Evolutionary conservation across 2,329 filamentous ascomycete genomes (phyloP).

Genomic region (Elsinoe ampelina): DNA sequence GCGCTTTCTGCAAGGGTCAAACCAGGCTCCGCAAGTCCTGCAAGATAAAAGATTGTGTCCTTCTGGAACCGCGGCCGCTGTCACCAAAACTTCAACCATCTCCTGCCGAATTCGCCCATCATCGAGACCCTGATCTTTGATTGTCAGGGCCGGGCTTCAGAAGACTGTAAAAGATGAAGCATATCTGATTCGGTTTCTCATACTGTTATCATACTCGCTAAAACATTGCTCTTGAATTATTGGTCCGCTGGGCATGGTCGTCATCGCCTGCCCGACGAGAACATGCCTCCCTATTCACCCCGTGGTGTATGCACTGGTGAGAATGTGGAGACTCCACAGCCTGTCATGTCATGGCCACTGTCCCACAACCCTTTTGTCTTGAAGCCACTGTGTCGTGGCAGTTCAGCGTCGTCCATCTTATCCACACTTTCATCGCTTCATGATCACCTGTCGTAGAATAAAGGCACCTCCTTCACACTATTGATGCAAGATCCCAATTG

Average conservation of each 20-base stretch:
- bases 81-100: background rate
- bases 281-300: background rate
- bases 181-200: no score
- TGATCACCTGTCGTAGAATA: no score
- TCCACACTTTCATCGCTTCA: no score
- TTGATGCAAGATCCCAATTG: background rate
- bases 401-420: background rate
- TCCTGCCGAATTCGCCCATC: background rate
- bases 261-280: background rate
- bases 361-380: background rate
- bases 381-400: background rate
- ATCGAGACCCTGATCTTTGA: background rate
- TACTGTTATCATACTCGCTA: background rate
- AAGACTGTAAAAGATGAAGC: no score
- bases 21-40: constrained; percentile 3
- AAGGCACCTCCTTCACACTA: background rate
- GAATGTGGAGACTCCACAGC: constrained; percentile 7
- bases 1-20: background rate
- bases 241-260: background rate
- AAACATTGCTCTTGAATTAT: background rate
- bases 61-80: constrained; percentile 7
- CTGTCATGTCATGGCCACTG: background rate
- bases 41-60: background rate
- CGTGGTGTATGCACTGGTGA: background rate
- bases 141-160: background rate